Percentiles rank a stretch among this genome's conserved stretches.
These are phyloP conservation scores for Neostapfia colusana DNA, from an alignment of 176 grass and related monocot genomes.

Conservation along the genomic window DNA sequence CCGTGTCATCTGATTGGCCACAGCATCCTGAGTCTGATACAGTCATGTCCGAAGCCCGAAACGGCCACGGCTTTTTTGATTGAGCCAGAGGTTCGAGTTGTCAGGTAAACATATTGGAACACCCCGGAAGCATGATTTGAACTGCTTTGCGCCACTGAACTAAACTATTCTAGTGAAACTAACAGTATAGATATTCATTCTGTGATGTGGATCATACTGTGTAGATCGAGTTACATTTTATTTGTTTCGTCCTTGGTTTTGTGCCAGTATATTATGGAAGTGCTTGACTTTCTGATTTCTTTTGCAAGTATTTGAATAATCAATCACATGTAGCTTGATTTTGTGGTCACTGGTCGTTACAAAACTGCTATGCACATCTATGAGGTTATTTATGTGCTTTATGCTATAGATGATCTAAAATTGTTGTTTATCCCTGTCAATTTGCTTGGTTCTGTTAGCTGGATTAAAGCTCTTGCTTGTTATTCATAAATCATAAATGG, in stretches of 20 bases:
- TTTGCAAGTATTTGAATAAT: constrained; percentile 1
- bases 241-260: not conserved
- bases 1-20: constrained; percentile 67
- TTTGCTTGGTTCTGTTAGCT: not conserved
- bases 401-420: constrained; percentile 16
- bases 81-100: constrained; percentile 30
- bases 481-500: not conserved
- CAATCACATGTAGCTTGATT: not conserved
- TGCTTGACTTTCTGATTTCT: not conserved
- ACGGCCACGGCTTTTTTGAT: constrained; percentile 53
- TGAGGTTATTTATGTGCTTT: not conserved
- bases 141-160: constrained; percentile 13
- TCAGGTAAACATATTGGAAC: constrained; percentile 23
- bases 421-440: not conserved
- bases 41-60: constrained; percentile 59
- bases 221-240: not conserved
- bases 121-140: not conserved
- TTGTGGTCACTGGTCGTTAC: not conserved
- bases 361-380: not conserved
- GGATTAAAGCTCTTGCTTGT: not conserved
- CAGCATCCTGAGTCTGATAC: constrained; percentile 46
- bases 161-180: not conserved
- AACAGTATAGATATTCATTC: not conserved
- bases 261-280: not conserved
- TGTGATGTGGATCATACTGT: not conserved